A percentile compares a stretch with the other conserved stretches of the same genome.
phyloP scores from a whole-genome alignment of 495 filamentous ascomycete genomes.

The Aspergillus avenaceus region DNA sequence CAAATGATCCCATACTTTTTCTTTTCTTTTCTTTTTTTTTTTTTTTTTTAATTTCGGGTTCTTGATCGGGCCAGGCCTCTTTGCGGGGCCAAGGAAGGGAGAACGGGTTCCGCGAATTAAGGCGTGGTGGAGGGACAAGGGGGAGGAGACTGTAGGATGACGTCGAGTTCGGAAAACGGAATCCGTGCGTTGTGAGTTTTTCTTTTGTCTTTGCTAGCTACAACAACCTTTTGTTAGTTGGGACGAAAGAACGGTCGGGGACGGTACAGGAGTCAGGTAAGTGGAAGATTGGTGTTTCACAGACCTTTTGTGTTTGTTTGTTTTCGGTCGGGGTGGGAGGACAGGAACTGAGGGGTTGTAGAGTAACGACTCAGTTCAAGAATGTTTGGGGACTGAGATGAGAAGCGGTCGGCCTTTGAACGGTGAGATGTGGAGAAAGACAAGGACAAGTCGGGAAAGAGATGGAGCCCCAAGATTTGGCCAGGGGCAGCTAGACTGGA shows the following conservation, averaged over 20 bases:
- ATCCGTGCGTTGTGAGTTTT: slow-evolving; percentile 5
- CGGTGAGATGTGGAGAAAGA: slow-evolving; percentile 3
- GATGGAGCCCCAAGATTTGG: slow-evolving; percentile 2
- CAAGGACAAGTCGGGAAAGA: not conserved
- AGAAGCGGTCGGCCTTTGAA: slow-evolving; percentile 13
- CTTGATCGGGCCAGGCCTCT: not conserved
- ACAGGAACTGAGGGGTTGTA: too few relatives aligned
- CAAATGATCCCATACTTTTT: slow-evolving; percentile 69
- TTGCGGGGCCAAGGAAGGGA: not conserved
- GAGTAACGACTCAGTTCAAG: too few relatives aligned
- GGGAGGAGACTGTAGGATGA: slow-evolving; percentile 3
- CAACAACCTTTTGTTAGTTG: too few relatives aligned
- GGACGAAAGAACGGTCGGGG: not conserved
- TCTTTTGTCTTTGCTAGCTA: not conserved
- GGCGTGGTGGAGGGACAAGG: not conserved
- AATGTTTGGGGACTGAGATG: not conserved
- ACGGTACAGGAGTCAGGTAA: not conserved
- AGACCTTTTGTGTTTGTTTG: not conserved
- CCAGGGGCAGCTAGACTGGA: slow-evolving; percentile 3
- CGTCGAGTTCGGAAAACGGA: slow-evolving; percentile 13
- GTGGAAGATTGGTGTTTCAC: too few relatives aligned
- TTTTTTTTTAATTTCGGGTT: not conserved
- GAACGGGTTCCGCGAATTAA: not conserved
- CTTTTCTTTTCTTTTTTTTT: not conserved
- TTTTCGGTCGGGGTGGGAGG: not conserved